Evolutionary conservation across 208 protist species (phyloP), one percentile per base, ranked within the genome.

Genomic region (Trypanosoma mega): DNA sequence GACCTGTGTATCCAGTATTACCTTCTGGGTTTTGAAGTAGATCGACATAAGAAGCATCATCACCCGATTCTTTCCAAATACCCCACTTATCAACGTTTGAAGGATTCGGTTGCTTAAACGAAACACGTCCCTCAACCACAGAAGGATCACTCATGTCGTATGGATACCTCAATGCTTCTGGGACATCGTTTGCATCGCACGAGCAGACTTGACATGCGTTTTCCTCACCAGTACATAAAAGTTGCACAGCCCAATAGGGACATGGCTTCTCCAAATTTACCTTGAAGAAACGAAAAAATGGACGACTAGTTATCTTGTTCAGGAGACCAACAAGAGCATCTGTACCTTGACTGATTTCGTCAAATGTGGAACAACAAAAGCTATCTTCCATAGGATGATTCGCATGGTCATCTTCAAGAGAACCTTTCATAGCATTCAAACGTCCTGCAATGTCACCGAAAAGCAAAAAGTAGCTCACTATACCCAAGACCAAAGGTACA

Each of bases 211-310:
- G 60, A 49, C 90, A 96, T 27, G 67, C 73, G 62, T 90, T 92
- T 53, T 91, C 77, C 6, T 77, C 73, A 24, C 68, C 74, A 29
- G 72, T 91, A 72, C 90, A 96, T 24, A 93, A 58, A 44, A 92
- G 59, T 24, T 63, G 75, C 8, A 92, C 87, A 6, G 78, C 90
- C 90, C 90, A 96, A 50, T 88, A 96, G 11, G 85, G 87, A 59
- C 90, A 96, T 1, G 52, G 56, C 46, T 85, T 89, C 21, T 92
- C 82, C 16, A 72, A 80, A 68, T 91, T 92, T 3, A 92, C 79
- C 59, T 93, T 94, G 72, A 85, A 96, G 62, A 89, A 96, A 39
- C 87, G 85, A 70, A 94, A 96, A 77, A 84, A 96, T 1, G 84
- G 72, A 9, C 76, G 65, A 3, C 47, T 64, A 1, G 85, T 91